A percentile compares a stretch with the other conserved stretches of the same genome.
These are phyloP conservation scores for Trichosporon inkin DNA, from an alignment of 1,284 basidiomycete species.

Conservation along the genomic window DNA sequence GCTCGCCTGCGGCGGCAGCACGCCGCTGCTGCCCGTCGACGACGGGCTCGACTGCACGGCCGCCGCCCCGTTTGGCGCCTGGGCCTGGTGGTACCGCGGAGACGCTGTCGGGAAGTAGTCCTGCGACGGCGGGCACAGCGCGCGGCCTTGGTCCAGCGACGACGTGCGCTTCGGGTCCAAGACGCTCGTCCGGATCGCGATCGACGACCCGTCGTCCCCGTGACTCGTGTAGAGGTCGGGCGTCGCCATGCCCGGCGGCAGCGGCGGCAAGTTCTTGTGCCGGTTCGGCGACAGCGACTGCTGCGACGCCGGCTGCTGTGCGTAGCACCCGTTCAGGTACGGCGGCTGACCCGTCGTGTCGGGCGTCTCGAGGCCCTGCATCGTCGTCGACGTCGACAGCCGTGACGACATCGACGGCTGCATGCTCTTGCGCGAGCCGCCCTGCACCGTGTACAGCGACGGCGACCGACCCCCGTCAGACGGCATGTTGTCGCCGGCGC, in stretches of 20 bases:
- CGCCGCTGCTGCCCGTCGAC: slow-evolving; percentile 1
- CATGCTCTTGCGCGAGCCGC: slow-evolving; percentile 16
- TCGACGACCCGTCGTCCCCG: slow-evolving; percentile 8
- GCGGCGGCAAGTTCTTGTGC: slow-evolving; percentile 45
- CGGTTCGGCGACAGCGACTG: slow-evolving; percentile 35
- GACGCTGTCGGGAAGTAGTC: slow-evolving; percentile 26
- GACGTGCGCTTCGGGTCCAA: slow-evolving; percentile 24
- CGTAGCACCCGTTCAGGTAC: slow-evolving; percentile 12
- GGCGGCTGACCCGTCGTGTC: slow-evolving; percentile 2
- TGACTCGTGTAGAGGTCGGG: slow-evolving; percentile 15
- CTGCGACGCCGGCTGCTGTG: slow-evolving; percentile 16
- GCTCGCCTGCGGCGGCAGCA: neutral
- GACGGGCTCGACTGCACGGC: neutral
- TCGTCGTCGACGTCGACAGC: slow-evolving; percentile 18
- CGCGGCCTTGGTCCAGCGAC: slow-evolving; percentile 6
- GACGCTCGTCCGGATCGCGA: slow-evolving; percentile 15
- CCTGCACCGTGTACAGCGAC: neutral
- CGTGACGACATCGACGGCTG: slow-evolving; percentile 22
- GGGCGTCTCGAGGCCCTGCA: slow-evolving; percentile 19
- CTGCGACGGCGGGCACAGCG: slow-evolving; percentile 11
- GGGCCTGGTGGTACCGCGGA: slow-evolving; percentile 20
- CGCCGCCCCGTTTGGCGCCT: neutral
- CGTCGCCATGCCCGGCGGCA: slow-evolving; percentile 30
- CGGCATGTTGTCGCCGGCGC: neutral
- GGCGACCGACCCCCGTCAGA: slow-evolving; percentile 9